Conservation (phyloP, 495 filamentous ascomycete genomes). For the Penicillium macrosclerotiorum region DNA sequence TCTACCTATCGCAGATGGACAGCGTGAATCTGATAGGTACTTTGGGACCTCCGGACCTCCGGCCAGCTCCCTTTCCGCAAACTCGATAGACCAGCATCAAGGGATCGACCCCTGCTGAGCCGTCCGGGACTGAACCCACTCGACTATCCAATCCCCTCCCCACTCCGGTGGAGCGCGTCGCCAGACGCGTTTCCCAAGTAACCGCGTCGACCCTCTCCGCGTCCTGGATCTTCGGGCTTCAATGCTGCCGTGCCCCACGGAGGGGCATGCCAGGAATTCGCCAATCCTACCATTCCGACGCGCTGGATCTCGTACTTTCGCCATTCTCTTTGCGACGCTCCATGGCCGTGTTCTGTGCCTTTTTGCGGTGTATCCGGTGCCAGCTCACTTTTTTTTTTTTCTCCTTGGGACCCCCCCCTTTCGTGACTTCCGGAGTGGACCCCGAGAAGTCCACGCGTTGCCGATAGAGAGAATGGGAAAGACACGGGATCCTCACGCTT, state of each 20-base stretch:
- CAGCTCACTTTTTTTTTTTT: constrained; percentile 6
- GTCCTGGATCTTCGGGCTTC: constrained; percentile 23
- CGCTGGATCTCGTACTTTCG: too few species aligned
- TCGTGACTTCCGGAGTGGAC: too few species aligned
- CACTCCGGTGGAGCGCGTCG: constrained; percentile 10
- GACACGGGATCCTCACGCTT: too few species aligned
- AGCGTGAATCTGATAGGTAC: too few species aligned
- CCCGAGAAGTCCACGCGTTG: not conserved
- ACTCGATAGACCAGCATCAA: too few species aligned
- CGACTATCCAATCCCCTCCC: constrained; percentile 7
- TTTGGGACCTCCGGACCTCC: too few species aligned
- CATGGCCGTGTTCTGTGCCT: constrained; percentile 1
- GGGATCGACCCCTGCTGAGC: constrained; percentile 2
- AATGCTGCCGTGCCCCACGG: constrained; percentile 26
- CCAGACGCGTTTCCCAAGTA: constrained; percentile 34
- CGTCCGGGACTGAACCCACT: constrained; percentile 1
- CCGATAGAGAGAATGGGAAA: not conserved
- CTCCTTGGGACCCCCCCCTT: too few species aligned
- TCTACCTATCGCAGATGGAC: too few species aligned
- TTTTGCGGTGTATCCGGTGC: constrained; percentile 21
- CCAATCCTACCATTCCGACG: not conserved
- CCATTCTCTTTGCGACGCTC: constrained; percentile 4
- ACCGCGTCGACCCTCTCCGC: constrained; percentile 26
- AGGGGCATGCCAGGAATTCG: constrained; percentile 16
- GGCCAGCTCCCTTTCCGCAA: too few species aligned